A percentile compares a stretch with the other conserved stretches of the same genome.
Evolutionary conservation across 2,329 filamentous ascomycete species (phyloP).

Genomic region (Aspergillus felis): DNA sequence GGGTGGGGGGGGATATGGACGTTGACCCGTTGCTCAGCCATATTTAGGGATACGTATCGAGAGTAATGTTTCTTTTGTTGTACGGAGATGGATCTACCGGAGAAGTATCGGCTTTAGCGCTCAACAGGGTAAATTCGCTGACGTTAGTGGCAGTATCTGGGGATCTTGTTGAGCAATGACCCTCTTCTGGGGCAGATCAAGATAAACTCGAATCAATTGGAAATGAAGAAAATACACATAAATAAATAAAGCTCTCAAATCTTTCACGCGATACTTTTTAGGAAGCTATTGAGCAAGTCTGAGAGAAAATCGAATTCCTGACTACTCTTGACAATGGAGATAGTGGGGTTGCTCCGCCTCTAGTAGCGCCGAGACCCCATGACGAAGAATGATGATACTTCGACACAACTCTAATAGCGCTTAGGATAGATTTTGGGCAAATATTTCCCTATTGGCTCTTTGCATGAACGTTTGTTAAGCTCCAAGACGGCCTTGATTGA

Average conservation of each 20-base stretch:
- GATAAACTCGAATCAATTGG: background rate
- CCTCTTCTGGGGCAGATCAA: background rate
- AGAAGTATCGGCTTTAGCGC: background rate
- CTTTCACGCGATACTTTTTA: background rate
- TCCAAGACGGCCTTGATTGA: background rate
- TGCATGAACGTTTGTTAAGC: background rate
- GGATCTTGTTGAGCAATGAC: background rate
- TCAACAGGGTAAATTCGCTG: background rate
- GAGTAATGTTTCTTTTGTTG: background rate
- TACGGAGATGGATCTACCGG: slow-evolving; percentile 1
- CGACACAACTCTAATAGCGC: background rate
- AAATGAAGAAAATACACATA: background rate
- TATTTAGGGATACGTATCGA: slow-evolving; percentile 5
- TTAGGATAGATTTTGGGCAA: background rate
- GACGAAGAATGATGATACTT: background rate
- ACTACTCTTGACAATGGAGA: background rate
- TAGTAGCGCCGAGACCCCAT: background rate
- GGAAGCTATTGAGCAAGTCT: background rate
- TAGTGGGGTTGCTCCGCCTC: background rate
- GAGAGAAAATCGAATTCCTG: background rate
- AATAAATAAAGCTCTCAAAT: background rate
- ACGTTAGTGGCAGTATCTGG: background rate
- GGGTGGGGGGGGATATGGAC: slow-evolving; percentile 31
- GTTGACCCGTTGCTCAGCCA: slow-evolving; percentile 23
- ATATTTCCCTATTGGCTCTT: background rate